Conservation (phyloP, 192 early-diverging fungal genomes). For the Coemansia sp. region DNA sequence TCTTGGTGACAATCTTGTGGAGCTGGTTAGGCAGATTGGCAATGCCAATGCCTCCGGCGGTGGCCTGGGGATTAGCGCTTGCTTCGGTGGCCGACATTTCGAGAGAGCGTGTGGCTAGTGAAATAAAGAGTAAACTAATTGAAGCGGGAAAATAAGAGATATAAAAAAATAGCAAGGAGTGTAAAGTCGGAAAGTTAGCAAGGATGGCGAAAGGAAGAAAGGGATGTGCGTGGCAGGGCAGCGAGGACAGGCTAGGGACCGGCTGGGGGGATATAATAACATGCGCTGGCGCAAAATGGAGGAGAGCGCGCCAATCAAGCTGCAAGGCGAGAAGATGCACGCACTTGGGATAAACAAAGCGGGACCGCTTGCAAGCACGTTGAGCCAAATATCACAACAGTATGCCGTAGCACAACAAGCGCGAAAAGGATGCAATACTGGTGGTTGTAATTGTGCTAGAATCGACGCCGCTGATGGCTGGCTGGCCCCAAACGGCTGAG, state of each 20-base stretch:
- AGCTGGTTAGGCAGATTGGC: slow-evolving; percentile 98
- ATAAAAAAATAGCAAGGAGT: slow-evolving; percentile 9
- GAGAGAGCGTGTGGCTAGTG: slow-evolving; percentile 2
- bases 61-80: slow-evolving; percentile 37
- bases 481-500: not conserved
- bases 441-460: slow-evolving; percentile 7
- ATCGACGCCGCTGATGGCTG: not conserved
- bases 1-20: slow-evolving; percentile 96
- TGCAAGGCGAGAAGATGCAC: slow-evolving; percentile 1
- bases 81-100: slow-evolving; percentile 51
- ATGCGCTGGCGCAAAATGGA: not conserved
- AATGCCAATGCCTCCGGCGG: slow-evolving; percentile 80
- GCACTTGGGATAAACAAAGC: slow-evolving; percentile 10
- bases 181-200: slow-evolving; percentile 6
- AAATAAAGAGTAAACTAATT: not conserved
- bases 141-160: not conserved
- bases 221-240: slow-evolving; percentile 8
- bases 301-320: slow-evolving; percentile 1
- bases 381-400: not conserved
- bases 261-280: slow-evolving; percentile 5
- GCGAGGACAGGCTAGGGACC: slow-evolving; percentile 1
- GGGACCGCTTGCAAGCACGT: slow-evolving; percentile 2
- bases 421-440: slow-evolving; percentile 6
- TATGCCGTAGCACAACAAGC: not conserved
- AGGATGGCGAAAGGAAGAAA: slow-evolving; percentile 4